Evolutionary conservation across 306 rosid genomes (phyloP), one percentile per base, ranked within the genome.

Genomic region (Gynostemma pentaphyllum): DNA sequence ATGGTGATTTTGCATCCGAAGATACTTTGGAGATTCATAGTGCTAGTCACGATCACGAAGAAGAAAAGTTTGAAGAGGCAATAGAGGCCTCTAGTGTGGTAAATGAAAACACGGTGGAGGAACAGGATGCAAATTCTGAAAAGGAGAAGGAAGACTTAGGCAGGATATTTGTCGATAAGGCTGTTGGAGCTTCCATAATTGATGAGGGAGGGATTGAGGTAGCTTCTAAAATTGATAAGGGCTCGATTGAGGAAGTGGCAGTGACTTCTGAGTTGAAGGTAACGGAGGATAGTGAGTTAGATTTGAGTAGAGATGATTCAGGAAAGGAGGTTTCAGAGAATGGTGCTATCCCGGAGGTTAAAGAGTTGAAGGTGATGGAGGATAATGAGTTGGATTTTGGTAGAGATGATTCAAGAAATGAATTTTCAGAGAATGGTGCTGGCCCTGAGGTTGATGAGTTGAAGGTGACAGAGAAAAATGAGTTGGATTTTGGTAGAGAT

Each of bases 61-160:
- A 27, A n/a, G 87, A 78, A 32, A 53, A 74, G 28, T 85, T 78
- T 73, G 82, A 80, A 67, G 95, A 78, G 76, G 86, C 79, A 1
- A 57, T 71, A 16, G 82, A 68, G 47, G 55, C 49, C 47, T 54
- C 34, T 0, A 52, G 22, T 36, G 63, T 54, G 18, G 59, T 34
- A 36, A 66, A 42, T 42, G 67, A 55, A 18, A 36, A 4, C 30
- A 29, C 45, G 46, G 68, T 37, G 51, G 62, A 40, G 48, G 69
- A 49, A 56, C 45, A 27, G 39, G 24, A 32, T 13, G 70, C 56
- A 27, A 52, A 26, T 70, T 62, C 12, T 9, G 71, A 42, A 21
- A 66, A 63, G 70, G 60, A 68, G 67, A 69, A 14, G 37, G 54
- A 65, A 11, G 41, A 2, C 42, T 4, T 41, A 34, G 71, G 30